phyloP scores from a whole-genome alignment of 2,329 filamentous ascomycete genomes.

The Myriosclerotinia duriaeana region DNA sequence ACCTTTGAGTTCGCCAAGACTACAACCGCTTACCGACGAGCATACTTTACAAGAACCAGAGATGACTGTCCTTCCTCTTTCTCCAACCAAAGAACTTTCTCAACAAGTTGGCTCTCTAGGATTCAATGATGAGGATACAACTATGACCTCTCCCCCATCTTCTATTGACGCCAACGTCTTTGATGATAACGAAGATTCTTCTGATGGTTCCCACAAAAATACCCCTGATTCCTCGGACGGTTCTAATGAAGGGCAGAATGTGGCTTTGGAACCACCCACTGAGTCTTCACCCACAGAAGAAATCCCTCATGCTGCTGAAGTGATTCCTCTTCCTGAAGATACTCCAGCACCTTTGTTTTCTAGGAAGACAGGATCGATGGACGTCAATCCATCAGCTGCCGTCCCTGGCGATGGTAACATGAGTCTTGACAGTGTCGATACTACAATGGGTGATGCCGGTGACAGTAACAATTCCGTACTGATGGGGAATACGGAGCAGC shows the following conservation, averaged over 20 bases:
- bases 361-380: slow-evolving; percentile 41
- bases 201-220: slow-evolving; percentile 28
- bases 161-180: slow-evolving; percentile 27
- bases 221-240: slow-evolving; percentile 35
- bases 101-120: slow-evolving; percentile 36
- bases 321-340: slow-evolving; percentile 56
- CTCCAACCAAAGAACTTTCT: slow-evolving; percentile 49
- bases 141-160: slow-evolving; percentile 34
- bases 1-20: slow-evolving; percentile 65
- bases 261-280: slow-evolving; percentile 27
- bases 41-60: slow-evolving; percentile 55
- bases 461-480: slow-evolving; percentile 38
- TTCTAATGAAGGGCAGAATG: slow-evolving; percentile 27
- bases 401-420: slow-evolving; percentile 29
- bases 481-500: slow-evolving; percentile 37
- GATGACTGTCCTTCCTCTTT: slow-evolving; percentile 57
- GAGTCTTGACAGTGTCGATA: slow-evolving; percentile 36
- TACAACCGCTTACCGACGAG: slow-evolving; percentile 60
- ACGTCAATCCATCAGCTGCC: slow-evolving; percentile 26
- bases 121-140: slow-evolving; percentile 35
- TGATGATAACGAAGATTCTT: slow-evolving; percentile 27
- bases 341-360: slow-evolving; percentile 67
- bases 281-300: slow-evolving; percentile 20
- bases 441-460: slow-evolving; percentile 40
- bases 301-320: slow-evolving; percentile 23